Evolutionary conservation across 1,284 basidiomycete species (phyloP), one percentile per base, ranked within the genome.

Genomic region (Gymnopus androsaceus): DNA sequence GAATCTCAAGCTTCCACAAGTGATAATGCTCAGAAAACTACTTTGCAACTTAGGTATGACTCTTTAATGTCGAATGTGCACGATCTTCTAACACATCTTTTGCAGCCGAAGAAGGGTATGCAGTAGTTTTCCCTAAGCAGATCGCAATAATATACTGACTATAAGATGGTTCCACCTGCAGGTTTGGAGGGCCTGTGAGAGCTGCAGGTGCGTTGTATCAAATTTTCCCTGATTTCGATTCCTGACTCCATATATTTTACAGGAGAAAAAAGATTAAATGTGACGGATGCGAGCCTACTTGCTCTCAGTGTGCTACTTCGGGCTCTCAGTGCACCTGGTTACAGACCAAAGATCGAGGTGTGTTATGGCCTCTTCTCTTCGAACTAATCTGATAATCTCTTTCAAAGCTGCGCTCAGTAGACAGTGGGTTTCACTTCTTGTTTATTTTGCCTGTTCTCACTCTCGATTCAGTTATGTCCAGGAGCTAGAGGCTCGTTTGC

Each of bases 211-310:
- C 52, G 83, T 76, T n/a, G 31, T 17, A 61, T 53, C 64, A 58
- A 52, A 51, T 28, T 57, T 63, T 50, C 62, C 59, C 23, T 49
- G 17, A n/a, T n/a, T 25, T 45, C 52, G 50, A 57, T 28, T 51
- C 48, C 60, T 58, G 55, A 27, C 44, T 56, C 48, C 58, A 57
- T 58, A 60, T 53, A 61, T 49, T 58, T 46, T 46, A 56, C 67
- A 92, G 90, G 60, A 83, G 89, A 60, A 92, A 92, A 81, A 92
- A 92, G 80, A 92, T 92, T 68, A 92, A 92, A 69, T 92, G 90
- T 71, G 90, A 92, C 74, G 90, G 90, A 60, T 81, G 76, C 64
- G 90, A 92, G 67, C 90, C 90, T 12, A 87, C 85, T n/a, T 92
- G 90, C 63, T 86, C 88, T 0, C 90, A 92, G 64, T 92, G 90